Percentiles rank a stretch among this genome's conserved stretches.
Conservation (phyloP, 495 filamentous ascomycete species). For the Hypoxylon intermedium region DNA sequence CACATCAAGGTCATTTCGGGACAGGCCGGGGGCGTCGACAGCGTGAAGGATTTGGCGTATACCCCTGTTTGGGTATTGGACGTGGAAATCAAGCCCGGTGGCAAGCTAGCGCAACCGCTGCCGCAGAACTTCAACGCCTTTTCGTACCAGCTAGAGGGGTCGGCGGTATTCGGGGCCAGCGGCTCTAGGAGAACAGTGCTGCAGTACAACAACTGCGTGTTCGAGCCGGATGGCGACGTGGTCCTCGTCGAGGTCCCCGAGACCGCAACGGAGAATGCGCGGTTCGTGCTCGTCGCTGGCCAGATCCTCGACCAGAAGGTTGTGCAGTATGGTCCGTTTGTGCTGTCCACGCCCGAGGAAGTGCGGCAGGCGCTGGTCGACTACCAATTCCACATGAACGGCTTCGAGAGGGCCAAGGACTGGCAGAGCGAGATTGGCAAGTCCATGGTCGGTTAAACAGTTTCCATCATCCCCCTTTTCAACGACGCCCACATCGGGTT, state of each 20-base stretch:
- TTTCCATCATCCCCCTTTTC: not conserved
- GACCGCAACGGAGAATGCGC: slow-evolving; percentile 67
- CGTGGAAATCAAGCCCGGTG: slow-evolving; percentile 80
- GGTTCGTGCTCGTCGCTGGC: slow-evolving; percentile 84
- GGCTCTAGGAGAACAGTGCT: slow-evolving; percentile 64
- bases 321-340: slow-evolving; percentile 96
- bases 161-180: slow-evolving; percentile 68
- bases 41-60: slow-evolving; percentile 87
- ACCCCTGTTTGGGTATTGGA: slow-evolving; percentile 95
- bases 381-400: slow-evolving; percentile 82
- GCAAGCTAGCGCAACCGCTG: slow-evolving; percentile 72
- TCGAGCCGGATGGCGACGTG: slow-evolving; percentile 78
- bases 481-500: not conserved
- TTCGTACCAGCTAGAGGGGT: slow-evolving; percentile 79
- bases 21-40: slow-evolving; percentile 80
- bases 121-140: slow-evolving; percentile 91
- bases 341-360: slow-evolving; percentile 80
- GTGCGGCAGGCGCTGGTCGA: slow-evolving; percentile 91
- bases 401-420: slow-evolving; percentile 82
- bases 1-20: slow-evolving; percentile 89
- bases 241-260: slow-evolving; percentile 73
- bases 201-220: slow-evolving; percentile 88
- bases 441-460: slow-evolving; percentile 49
- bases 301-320: slow-evolving; percentile 89
- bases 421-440: slow-evolving; percentile 97